Base-by-base conservation (phyloP, 1,284 basidiomycete genomes). In the Pterula multifida region DNA sequence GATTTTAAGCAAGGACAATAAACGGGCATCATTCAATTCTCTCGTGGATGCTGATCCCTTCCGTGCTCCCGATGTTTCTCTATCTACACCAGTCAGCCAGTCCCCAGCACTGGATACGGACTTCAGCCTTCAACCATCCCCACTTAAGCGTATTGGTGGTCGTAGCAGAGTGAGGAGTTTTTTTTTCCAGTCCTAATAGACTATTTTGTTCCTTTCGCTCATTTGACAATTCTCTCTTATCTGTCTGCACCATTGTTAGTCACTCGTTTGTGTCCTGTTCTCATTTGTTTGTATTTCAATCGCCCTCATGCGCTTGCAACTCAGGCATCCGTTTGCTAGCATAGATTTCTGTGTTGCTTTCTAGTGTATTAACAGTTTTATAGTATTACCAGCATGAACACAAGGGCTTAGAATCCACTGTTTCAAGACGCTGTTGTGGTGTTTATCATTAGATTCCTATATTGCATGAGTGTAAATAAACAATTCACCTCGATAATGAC, bases 401-500 rank as follows among this genome's bases (percentile, higher is more conserved):
- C 49, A 87, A 63, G 3, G 85, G 81, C 54, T 74, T 79, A 49
- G 72, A 75, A 52, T 79, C 71, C 23, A 89, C 71, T 42, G 72
- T 79, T 63, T 89, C 85, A 55, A 89, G 63, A 17, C 85, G 81
- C 86, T 89, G 57, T 26, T 25, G 13, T n/a, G 26, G 39, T 19
- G n/a, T n/a, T n/a, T 36, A 17, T 36, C 13, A 56, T 47, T 24
- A 49, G 42, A 6, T 1, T 49, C 45, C 32, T 19, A 22, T 54
- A 21, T 57, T 47, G 44, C 12, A 26, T 39, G 17, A 4, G n/a
- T 48, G 24, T 3, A n/a, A n/a, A n/a, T n/a, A n/a, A n/a, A n/a
- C n/a, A n/a, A n/a, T 78, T 49, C 50, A 86, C 87, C 76, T 89
- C 86, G 17, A 78, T 72, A 53, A 90, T 74, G 23, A 83, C 82